phyloP scores from a whole-genome alignment of 2,329 filamentous ascomycete species.

The Penicillium sp. region DNA sequence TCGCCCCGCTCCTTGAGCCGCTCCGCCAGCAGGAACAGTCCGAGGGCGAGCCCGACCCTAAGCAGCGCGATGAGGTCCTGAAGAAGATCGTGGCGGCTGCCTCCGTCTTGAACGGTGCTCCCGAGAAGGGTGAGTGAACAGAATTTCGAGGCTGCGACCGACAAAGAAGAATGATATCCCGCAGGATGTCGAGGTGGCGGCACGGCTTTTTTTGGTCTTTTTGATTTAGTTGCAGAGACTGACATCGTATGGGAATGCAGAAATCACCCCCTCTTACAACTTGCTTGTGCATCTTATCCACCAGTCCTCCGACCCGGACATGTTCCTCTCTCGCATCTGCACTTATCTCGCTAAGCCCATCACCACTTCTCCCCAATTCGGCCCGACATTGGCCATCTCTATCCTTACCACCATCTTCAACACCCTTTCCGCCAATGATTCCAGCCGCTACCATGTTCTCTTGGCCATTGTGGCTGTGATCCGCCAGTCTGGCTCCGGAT shows the following conservation, averaged over 20 bases:
- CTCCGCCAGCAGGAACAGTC: conserved; percentile 54
- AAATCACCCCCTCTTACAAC: conserved; percentile 95
- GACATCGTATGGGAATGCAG: conserved; percentile 46
- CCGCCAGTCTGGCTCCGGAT: conserved; percentile 64
- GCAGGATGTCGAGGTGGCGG: conserved; percentile 10
- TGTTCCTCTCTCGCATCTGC: conserved; percentile 85
- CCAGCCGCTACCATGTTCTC: conserved; percentile 85
- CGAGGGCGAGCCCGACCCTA: conserved; percentile 52
- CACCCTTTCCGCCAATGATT: conserved; percentile 71
- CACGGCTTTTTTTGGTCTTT: conserved; percentile 8
- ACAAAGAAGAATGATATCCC: conserved; percentile 15
- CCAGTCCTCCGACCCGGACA: conserved; percentile 79
- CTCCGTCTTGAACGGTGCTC: conserved; percentile 71
- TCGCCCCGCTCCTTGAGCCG: conserved; percentile 65
- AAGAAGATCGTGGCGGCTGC: conserved; percentile 85
- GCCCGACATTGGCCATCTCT: conserved; percentile 79
- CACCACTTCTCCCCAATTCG: conserved; percentile 79
- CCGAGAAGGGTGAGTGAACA: conserved; percentile 69
- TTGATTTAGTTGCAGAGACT: conserved; percentile 11
- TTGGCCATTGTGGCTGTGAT: conserved; percentile 83
- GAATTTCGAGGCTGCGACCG: conserved; percentile 9
- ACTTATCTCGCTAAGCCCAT: conserved; percentile 84
- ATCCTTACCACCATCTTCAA: conserved; percentile 97
- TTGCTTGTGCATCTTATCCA: conserved; percentile 89
- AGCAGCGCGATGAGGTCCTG: conserved; percentile 77